Evolutionary conservation across 495 filamentous ascomycete genomes (phyloP).

Genomic region (Penicillium tannophilum): DNA sequence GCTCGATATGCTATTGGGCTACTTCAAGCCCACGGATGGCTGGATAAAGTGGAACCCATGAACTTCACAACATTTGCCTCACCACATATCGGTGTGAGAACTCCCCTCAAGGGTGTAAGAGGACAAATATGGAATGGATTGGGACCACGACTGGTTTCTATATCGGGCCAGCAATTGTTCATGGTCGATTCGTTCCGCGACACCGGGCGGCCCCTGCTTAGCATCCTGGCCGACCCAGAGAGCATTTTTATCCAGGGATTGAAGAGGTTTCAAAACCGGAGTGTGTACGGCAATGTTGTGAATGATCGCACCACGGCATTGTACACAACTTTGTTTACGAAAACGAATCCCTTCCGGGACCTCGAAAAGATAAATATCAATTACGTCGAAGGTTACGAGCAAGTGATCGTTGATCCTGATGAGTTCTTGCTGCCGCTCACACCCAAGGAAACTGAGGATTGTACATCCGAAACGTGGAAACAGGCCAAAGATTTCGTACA

Average conservation of each 20-base stretch:
- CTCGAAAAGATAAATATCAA: constrained; percentile 66
- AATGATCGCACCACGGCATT: constrained; percentile 81
- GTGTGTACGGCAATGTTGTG: constrained; percentile 79
- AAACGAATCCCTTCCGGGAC: constrained; percentile 72
- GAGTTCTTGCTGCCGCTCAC: constrained; percentile 56
- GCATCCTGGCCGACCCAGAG: constrained; percentile 77
- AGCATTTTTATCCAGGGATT: constrained; percentile 87
- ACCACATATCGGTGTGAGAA: constrained; percentile 84
- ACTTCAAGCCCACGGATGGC: constrained; percentile 74
- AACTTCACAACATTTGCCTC: constrained; percentile 94
- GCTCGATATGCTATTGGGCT: constrained; percentile 86
- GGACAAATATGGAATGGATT: constrained; percentile 78
- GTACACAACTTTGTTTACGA: constrained; percentile 78
- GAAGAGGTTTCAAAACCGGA: constrained; percentile 68
- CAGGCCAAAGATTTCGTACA: constrained; percentile 34
- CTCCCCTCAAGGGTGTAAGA: constrained; percentile 67
- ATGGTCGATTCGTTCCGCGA: constrained; percentile 81
- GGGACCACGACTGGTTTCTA: constrained; percentile 73
- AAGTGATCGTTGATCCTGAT: constrained; percentile 72
- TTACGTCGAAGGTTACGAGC: constrained; percentile 71
- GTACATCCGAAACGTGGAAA: constrained; percentile 30
- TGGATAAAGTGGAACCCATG: constrained; percentile 78
- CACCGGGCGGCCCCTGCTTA: constrained; percentile 75
- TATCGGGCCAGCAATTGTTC: constrained; percentile 86
- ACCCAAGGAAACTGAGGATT: constrained; percentile 35